Conservation (phyloP, 768 basidiomycete genomes). For the Boletus vinaceobasis region DNA sequence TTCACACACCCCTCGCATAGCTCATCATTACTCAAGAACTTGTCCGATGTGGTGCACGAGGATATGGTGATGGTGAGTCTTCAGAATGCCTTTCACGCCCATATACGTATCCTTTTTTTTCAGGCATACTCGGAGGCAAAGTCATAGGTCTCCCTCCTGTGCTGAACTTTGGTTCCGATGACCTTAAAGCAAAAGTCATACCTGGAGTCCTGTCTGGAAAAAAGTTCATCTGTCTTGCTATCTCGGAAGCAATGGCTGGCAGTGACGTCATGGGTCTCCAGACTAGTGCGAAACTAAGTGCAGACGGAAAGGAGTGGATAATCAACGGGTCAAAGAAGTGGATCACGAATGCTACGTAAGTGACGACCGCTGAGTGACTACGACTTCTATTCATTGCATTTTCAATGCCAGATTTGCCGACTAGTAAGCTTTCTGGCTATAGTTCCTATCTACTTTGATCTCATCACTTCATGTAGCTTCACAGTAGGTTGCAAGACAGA, state of each 20-base stretch:
- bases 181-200: constrained; percentile 46
- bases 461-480: constrained; percentile 43
- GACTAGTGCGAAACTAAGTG: constrained; percentile 58
- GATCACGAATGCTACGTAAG: constrained; percentile 58
- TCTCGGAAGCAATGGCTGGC: constrained; percentile 73
- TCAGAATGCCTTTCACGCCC: neutral
- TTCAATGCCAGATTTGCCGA: constrained; percentile 39
- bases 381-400: constrained; percentile 1
- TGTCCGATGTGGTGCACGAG: constrained; percentile 50
- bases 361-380: neutral
- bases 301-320: constrained; percentile 66
- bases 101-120: neutral
- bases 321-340: constrained; percentile 77
- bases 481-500: constrained; percentile 57
- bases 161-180: constrained; percentile 59
- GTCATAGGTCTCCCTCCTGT: constrained; percentile 71
- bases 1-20: constrained; percentile 20
- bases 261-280: constrained; percentile 63
- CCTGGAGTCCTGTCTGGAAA: constrained; percentile 55
- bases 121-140: constrained; percentile 51
- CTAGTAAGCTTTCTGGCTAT: constrained; percentile 14
- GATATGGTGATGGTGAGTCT: constrained; percentile 60
- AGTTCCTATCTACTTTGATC: neutral
- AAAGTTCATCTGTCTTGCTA: constrained; percentile 72
- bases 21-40: constrained; percentile 67